phyloP scores from a whole-genome alignment of 1,284 basidiomycete genomes.

The Apiotrichum brassicae region DNA sequence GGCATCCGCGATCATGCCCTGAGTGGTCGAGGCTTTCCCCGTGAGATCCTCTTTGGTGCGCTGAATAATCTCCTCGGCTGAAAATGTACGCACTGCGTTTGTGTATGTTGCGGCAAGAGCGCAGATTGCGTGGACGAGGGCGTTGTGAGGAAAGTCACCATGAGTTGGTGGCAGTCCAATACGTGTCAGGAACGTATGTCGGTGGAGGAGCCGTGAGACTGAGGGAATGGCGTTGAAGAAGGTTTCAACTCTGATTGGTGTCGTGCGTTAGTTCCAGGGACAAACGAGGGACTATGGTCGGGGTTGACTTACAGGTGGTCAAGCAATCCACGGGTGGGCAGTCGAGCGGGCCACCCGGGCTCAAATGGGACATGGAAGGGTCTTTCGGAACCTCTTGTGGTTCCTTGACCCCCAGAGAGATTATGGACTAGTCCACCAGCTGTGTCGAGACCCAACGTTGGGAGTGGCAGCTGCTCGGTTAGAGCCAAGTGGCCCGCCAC shows the following conservation, averaged over 20 bases:
- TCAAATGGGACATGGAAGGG: constrained; percentile 37
- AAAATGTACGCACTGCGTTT: constrained; percentile 24
- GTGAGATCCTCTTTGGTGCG: constrained; percentile 14
- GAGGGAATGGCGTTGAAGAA: constrained; percentile 42
- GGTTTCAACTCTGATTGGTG: constrained; percentile 39
- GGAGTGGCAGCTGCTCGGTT: no score
- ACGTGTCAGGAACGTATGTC: constrained; percentile 36
- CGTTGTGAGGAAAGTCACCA: constrained; percentile 44
- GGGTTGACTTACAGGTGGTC: constrained; percentile 35
- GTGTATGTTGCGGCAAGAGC: constrained; percentile 42
- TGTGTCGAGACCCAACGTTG: no score
- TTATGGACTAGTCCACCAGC: no score
- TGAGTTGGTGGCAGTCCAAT: constrained; percentile 47
- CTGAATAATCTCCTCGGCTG: constrained; percentile 20
- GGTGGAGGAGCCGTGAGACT: constrained; percentile 41
- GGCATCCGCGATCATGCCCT: constrained; percentile 17
- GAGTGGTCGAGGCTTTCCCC: background rate
- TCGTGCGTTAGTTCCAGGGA: background rate
- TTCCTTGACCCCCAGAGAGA: no score
- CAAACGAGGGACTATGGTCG: background rate
- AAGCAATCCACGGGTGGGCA: constrained; percentile 39
- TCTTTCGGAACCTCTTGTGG: background rate
- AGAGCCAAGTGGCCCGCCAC: no score
- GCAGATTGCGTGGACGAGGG: constrained; percentile 47
- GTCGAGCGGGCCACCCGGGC: constrained; percentile 40